Evolutionary conservation across 2,329 filamentous ascomycete genomes (phyloP).

Genomic region (Penicillium sp.): DNA sequence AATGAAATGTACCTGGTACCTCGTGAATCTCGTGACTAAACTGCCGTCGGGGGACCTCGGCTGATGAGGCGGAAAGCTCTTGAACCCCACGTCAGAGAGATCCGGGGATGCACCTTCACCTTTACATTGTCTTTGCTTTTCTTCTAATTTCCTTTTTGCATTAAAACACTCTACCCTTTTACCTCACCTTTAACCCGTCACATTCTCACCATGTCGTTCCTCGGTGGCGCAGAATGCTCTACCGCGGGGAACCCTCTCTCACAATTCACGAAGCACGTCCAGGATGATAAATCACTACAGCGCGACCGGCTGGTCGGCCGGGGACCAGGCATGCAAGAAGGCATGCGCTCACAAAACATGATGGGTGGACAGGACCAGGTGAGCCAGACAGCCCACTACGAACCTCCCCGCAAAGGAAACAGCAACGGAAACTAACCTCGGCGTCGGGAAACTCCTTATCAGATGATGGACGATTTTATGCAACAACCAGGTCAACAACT

Average conservation of each 20-base stretch:
- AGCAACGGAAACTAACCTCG: slow-evolving; percentile 8
- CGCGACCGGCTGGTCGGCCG: slow-evolving; percentile 81
- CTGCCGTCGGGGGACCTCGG: slow-evolving; percentile 25
- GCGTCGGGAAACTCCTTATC: slow-evolving; percentile 29
- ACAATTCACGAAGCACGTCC: slow-evolving; percentile 95
- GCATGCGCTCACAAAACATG: slow-evolving; percentile 72
- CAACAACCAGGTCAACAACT: slow-evolving; percentile 68
- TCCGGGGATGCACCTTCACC: slow-evolving; percentile 11
- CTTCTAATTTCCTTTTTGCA: not conserved
- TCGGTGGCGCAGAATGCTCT: slow-evolving; percentile 94
- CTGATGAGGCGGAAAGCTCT: slow-evolving; percentile 23
- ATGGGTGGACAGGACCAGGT: slow-evolving; percentile 73
- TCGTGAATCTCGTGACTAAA: not conserved
- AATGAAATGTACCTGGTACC: not conserved
- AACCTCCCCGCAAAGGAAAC: not conserved
- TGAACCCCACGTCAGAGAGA: slow-evolving; percentile 25
- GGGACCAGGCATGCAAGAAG: slow-evolving; percentile 69
- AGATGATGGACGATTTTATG: slow-evolving; percentile 94
- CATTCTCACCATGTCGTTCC: slow-evolving; percentile 74
- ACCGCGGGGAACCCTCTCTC: slow-evolving; percentile 93
- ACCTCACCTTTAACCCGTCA: not conserved
- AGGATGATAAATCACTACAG: slow-evolving; percentile 93
- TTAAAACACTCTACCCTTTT: not conserved
- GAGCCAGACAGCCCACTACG: slow-evolving; percentile 12
- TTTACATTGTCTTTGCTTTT: slow-evolving; percentile 2